These are phyloP conservation scores for Musa acuminata DNA, from an alignment of 176 grass and related monocot species.

Conservation along the genomic window DNA sequence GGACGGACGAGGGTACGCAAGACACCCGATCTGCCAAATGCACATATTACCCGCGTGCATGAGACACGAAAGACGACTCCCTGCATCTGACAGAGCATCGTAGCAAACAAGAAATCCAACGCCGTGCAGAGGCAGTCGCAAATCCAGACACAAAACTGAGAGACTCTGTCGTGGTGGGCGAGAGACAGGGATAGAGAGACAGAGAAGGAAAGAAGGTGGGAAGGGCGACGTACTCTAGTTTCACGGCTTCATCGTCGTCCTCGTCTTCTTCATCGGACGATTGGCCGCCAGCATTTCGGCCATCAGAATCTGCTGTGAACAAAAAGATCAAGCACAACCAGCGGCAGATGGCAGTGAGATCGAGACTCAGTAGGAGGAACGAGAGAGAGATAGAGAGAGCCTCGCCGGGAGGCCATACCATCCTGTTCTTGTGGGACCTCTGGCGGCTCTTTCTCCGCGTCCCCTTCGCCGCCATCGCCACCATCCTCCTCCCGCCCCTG, in stretches of 20 bases:
- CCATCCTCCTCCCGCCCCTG: neutral
- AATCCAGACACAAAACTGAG: neutral
- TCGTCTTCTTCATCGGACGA: neutral
- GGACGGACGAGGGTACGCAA: neutral
- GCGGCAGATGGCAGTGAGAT: neutral
- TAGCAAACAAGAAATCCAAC: neutral
- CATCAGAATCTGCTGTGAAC: neutral
- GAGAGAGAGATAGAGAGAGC: neutral
- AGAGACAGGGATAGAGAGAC: neutral
- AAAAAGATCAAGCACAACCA: neutral
- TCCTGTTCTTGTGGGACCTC: neutral
- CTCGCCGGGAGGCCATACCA: neutral
- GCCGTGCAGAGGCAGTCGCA: neutral
- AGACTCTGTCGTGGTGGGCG: no score
- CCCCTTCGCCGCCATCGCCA: neutral
- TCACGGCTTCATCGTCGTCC: neutral
- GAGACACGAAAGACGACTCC: neutral
- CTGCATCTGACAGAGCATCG: neutral
- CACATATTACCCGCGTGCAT: neutral
- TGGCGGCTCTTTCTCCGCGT: neutral
- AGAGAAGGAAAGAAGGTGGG: neutral
- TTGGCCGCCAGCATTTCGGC: neutral
- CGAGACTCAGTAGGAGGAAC: neutral
- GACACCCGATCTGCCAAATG: neutral
- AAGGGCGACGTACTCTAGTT: neutral